Evolutionary conservation across 2,329 filamentous ascomycete genomes (phyloP).

Genomic region (Colletotrichum tabaci): DNA sequence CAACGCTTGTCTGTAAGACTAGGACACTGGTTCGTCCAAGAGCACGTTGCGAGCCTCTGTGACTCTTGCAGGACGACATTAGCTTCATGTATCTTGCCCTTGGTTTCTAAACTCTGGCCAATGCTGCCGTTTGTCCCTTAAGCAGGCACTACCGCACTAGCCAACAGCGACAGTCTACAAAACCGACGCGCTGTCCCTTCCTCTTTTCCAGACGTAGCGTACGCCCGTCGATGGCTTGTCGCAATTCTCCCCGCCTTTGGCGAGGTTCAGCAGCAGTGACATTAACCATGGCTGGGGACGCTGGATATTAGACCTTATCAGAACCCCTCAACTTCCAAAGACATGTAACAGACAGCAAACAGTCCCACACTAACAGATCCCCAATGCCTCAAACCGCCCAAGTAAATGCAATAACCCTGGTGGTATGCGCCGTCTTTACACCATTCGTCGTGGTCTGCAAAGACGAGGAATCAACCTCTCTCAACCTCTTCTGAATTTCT

Average conservation of each 20-base stretch:
- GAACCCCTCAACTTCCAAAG: slow-evolving; percentile 36
- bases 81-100: slow-evolving; percentile 17
- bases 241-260: slow-evolving; percentile 1
- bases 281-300: slow-evolving; percentile 14
- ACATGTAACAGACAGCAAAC: slow-evolving; percentile 41
- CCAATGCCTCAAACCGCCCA: slow-evolving; percentile 40
- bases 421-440: slow-evolving; percentile 41
- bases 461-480: slow-evolving; percentile 40
- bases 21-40: not conserved
- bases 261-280: slow-evolving; percentile 3
- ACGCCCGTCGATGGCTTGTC: slow-evolving; percentile 10
- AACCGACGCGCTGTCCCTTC: slow-evolving; percentile 19
- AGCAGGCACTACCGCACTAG: slow-evolving; percentile 36
- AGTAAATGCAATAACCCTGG: slow-evolving; percentile 42
- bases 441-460: slow-evolving; percentile 36
- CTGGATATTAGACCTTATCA: slow-evolving; percentile 28
- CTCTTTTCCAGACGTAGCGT: slow-evolving; percentile 10
- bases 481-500: slow-evolving; percentile 38
- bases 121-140: slow-evolving; percentile 24
- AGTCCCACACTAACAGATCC: slow-evolving; percentile 39
- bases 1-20: not conserved
- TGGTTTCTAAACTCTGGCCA: slow-evolving; percentile 29
- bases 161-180: slow-evolving; percentile 39
- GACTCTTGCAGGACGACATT: slow-evolving; percentile 5
- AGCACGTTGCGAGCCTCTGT: not conserved